Base-by-base conservation (phyloP, 1,284 basidiomycete species). In the Caloboletus firmus region DNA sequence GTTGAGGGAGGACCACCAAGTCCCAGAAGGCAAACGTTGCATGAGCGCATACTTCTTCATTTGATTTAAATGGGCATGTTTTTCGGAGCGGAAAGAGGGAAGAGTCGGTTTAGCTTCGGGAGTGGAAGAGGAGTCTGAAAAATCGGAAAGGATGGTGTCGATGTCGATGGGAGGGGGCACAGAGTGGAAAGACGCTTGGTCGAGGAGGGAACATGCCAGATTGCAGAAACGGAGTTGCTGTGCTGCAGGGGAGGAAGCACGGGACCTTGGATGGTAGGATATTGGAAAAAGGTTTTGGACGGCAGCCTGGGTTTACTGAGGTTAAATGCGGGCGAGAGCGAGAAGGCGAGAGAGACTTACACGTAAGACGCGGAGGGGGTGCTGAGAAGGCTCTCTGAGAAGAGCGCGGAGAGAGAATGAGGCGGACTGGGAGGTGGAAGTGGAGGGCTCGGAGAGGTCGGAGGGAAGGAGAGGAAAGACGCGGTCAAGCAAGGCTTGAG, bases 1-100 rank as follows among this genome's bases (percentile, higher is more conserved):
- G 66, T 78, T 79, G 52, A 86, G 75, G n/a, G 88, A 89, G 9
- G 87, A 79, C 85, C 88, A 92, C 74, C 83, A 89, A 57, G 87
- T 84, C 30, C 84, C 87, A 4, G 77, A 79, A 1, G 89, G 87
- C 3, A 92, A 75, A 58, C 81, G 85, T 63, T 92, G 89, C 56
- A 91, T 78, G 22, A 92, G 80, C 4, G 90, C 89, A 68, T 85
- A 91, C 66, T 79, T 84, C 50, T 74, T 77, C 56, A 40, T 56
- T 61, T 64, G 60, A 59, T 57, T 66, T 54, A 51, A 59, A 51
- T 59, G 60, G 54, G 62, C 61, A 48, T 50, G 59, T 46, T 60
- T 71, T 24, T 70, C 66, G 11, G 58, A 49, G 11, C 48, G 59
- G 26, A 59, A 30, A 17, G 30, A 34, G 30, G 30, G 20, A 6